These are phyloP conservation scores for Cladosporium sp. DNA, from an alignment of 2,329 filamentous ascomycete species.

Conservation along the genomic window DNA sequence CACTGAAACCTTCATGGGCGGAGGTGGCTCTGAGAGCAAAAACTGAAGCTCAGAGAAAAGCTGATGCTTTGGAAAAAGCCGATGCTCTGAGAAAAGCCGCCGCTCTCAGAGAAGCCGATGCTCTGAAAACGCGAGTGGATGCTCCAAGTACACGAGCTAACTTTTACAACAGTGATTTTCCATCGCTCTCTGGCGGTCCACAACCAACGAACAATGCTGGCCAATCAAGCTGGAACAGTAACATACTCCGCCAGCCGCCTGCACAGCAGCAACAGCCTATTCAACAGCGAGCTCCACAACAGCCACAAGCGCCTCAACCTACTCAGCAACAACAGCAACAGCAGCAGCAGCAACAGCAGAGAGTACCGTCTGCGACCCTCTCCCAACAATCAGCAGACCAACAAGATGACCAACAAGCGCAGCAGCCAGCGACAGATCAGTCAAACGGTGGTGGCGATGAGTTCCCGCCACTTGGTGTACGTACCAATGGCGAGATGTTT, in stretches of 20 bases:
- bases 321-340: slow-evolving; percentile 29
- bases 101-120: neutral
- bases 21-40: neutral
- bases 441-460: slow-evolving; percentile 54
- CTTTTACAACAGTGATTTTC: slow-evolving; percentile 58
- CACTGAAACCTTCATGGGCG: neutral
- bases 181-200: slow-evolving; percentile 60
- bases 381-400: slow-evolving; percentile 54
- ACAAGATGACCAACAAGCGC: slow-evolving; percentile 57
- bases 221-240: slow-evolving; percentile 61
- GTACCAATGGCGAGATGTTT: slow-evolving; percentile 48
- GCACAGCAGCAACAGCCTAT: slow-evolving; percentile 47
- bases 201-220: slow-evolving; percentile 55
- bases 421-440: slow-evolving; percentile 30
- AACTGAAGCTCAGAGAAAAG: neutral
- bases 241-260: slow-evolving; percentile 52
- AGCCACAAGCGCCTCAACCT: slow-evolving; percentile 50
- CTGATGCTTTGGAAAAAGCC: too few species aligned
- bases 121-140: neutral
- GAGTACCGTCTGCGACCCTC: slow-evolving; percentile 48
- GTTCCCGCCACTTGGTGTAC: slow-evolving; percentile 61
- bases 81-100: neutral
- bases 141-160: slow-evolving; percentile 25
- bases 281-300: slow-evolving; percentile 49
- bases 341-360: slow-evolving; percentile 43